phyloP scores from a whole-genome alignment of 2,329 filamentous ascomycete species.

The Epichloe coenophiala region DNA sequence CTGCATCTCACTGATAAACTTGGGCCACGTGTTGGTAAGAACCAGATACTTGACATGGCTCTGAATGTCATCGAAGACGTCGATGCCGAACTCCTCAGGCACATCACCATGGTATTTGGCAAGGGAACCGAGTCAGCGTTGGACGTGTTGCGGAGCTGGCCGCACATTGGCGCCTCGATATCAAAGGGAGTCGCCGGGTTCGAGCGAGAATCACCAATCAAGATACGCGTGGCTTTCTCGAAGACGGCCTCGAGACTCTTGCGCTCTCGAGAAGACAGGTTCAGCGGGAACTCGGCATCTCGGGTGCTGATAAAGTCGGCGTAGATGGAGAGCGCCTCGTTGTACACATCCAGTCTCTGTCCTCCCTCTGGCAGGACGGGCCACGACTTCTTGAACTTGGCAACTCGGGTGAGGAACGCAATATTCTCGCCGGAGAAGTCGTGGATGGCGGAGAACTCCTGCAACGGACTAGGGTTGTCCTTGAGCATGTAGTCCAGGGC shows the following conservation, averaged over 20 bases:
- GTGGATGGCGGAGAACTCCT: conserved; percentile 47
- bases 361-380: neutral
- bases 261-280: conserved; percentile 41
- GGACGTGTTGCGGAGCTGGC: neutral
- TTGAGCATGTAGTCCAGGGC: conserved; percentile 47
- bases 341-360: conserved; percentile 32
- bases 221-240: conserved; percentile 30
- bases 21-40: conserved; percentile 54
- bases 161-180: conserved; percentile 1
- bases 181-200: conserved; percentile 26
- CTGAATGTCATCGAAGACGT: conserved; percentile 45
- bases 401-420: conserved; percentile 44
- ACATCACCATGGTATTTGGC: conserved; percentile 26
- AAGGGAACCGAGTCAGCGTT: neutral
- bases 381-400: conserved; percentile 34
- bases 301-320: conserved; percentile 41
- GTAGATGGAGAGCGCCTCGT: conserved; percentile 46
- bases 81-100: conserved; percentile 31
- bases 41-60: conserved; percentile 50
- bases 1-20: conserved; percentile 27
- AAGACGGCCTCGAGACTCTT: conserved; percentile 39
- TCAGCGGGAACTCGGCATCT: conserved; percentile 50
- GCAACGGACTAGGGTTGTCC: conserved; percentile 43
- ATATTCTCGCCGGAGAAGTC: conserved; percentile 62
- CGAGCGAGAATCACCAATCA: conserved; percentile 24